phyloP scores from a whole-genome alignment of 2,329 filamentous ascomycete genomes.

The Lachnellula suecica region DNA sequence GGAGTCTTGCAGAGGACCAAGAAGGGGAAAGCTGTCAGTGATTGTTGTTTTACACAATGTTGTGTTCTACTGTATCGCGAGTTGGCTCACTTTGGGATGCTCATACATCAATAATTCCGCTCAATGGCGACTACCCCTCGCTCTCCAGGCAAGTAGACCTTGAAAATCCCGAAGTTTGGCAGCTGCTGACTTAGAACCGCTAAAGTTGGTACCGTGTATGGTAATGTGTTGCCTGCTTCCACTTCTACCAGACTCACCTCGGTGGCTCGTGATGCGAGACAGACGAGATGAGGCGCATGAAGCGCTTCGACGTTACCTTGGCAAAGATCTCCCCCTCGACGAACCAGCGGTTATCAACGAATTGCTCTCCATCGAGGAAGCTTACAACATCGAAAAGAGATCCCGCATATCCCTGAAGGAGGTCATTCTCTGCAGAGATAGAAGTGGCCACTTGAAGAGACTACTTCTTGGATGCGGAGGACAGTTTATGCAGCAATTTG shows the following conservation, averaged over 20 bases:
- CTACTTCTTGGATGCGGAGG: conserved; percentile 47
- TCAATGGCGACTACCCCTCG: conserved; percentile 52
- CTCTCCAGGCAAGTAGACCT: conserved; percentile 38
- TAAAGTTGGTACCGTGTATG: conserved; percentile 9
- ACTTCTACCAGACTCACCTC: conserved; percentile 37
- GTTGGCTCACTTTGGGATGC: conserved; percentile 19
- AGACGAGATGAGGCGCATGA: conserved; percentile 32
- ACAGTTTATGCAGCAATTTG: conserved; percentile 51
- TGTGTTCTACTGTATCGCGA: conserved; percentile 55
- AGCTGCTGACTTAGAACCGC: not conserved
- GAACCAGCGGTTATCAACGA: conserved; percentile 54
- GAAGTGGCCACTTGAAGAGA: conserved; percentile 44
- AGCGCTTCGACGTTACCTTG: conserved; percentile 32
- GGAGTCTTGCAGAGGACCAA: conserved; percentile 16
- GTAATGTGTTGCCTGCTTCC: conserved; percentile 6
- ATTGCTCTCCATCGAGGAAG: conserved; percentile 44
- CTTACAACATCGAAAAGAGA: conserved; percentile 47
- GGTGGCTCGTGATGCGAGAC: conserved; percentile 30
- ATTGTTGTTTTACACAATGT: conserved; percentile 50
- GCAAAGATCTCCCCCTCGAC: conserved; percentile 35
- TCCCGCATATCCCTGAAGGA: conserved; percentile 17
- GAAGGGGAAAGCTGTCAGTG: conserved; percentile 21
- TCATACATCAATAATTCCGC: conserved; percentile 32
- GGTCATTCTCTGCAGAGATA: conserved; percentile 13
- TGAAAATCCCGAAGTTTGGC: conserved; percentile 26